A percentile compares a stretch with the other conserved stretches of the same genome.
These are phyloP conservation scores for Talaromyces borbonicus DNA, from an alignment of 495 filamentous ascomycete species.

Conservation along the genomic window DNA sequence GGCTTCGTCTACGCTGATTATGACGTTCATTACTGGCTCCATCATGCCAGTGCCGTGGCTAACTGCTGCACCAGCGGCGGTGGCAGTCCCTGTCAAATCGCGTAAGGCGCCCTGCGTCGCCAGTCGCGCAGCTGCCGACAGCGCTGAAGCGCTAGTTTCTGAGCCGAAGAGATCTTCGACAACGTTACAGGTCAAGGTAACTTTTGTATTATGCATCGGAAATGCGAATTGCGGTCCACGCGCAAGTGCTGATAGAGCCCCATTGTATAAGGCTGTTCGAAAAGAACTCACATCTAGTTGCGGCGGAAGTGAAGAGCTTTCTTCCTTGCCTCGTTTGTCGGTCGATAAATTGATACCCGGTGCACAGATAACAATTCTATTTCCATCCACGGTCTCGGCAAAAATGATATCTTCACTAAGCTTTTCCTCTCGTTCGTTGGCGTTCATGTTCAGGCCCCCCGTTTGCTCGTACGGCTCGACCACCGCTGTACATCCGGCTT, in stretches of 20 bases:
- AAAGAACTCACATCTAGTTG: slow-evolving; percentile 47
- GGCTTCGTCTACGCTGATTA: slow-evolving; percentile 73
- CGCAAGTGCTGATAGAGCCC: slow-evolving; percentile 73
- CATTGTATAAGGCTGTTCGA: slow-evolving; percentile 60
- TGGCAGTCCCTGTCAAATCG: slow-evolving; percentile 21
- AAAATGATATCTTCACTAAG: slow-evolving; percentile 20
- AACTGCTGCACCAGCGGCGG: slow-evolving; percentile 15
- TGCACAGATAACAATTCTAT: slow-evolving; percentile 49
- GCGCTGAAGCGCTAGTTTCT: slow-evolving; percentile 60
- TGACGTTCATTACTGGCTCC: slow-evolving; percentile 86
- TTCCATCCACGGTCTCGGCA: slow-evolving; percentile 33
- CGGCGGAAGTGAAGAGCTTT: slow-evolving; percentile 21
- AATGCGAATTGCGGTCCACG: slow-evolving; percentile 70
- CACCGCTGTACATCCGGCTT: slow-evolving; percentile 61
- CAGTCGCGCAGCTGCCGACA: slow-evolving; percentile 66
- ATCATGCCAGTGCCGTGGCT: slow-evolving; percentile 51
- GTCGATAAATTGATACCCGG: slow-evolving; percentile 32
- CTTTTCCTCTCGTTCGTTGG: no score
- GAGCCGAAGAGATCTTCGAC: slow-evolving; percentile 52
- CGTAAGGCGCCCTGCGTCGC: slow-evolving; percentile 59
- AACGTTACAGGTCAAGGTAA: slow-evolving; percentile 59
- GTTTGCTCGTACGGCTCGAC: slow-evolving; percentile 49
- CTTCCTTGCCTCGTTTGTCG: slow-evolving; percentile 25
- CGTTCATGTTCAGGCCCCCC: slow-evolving; percentile 11
- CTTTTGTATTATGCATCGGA: slow-evolving; percentile 60